A percentile compares a stretch with the other conserved stretches of the same genome.
Conservation (phyloP, 257 asterid genomes). For the Nicotiana undulata region DNA sequence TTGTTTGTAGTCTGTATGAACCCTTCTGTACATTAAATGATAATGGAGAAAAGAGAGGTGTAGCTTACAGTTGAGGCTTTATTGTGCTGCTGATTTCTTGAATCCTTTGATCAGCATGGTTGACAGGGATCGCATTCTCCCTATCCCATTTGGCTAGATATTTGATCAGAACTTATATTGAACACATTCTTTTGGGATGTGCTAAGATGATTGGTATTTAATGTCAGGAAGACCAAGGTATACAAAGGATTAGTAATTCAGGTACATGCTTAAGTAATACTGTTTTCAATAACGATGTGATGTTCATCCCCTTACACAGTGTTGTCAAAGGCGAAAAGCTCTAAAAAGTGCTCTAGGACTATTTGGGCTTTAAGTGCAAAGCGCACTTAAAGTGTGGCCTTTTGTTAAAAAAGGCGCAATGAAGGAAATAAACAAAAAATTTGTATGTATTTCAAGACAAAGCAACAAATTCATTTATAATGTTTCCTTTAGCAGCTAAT, state of each 20-base stretch:
- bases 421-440: too few relatives aligned
- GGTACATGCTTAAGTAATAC: neutral
- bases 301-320: neutral
- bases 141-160: neutral
- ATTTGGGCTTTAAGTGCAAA: too few relatives aligned
- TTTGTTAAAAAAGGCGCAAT: too few relatives aligned
- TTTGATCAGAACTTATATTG: neutral
- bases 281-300: neutral
- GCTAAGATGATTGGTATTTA: neutral
- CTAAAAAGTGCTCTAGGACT: too few relatives aligned
- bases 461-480: too few relatives aligned
- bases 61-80: neutral
- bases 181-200: neutral
- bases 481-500: too few relatives aligned
- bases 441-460: too few relatives aligned
- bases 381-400: too few relatives aligned
- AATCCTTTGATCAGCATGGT: neutral
- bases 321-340: too few relatives aligned
- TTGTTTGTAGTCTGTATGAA: neutral
- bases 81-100: neutral
- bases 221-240: neutral
- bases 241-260: neutral
- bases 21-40: neutral
- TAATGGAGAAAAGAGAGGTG: neutral
- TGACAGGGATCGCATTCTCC: neutral